These are phyloP conservation scores for Oryza australiensis DNA, from an alignment of 176 grass and related monocot genomes.

Conservation along the genomic window DNA sequence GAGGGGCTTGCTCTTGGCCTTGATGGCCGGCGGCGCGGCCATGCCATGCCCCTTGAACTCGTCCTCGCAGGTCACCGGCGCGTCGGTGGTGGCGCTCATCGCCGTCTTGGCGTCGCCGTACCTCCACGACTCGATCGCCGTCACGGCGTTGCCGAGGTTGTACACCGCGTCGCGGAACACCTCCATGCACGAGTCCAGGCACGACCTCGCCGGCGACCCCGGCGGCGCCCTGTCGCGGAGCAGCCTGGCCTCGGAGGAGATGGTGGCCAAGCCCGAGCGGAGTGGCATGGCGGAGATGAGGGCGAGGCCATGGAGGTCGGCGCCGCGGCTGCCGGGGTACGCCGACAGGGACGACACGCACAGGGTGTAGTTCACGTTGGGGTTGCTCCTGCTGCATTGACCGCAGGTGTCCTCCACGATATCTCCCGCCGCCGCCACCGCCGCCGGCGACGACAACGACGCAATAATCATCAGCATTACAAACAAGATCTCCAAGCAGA, in stretches of 20 bases:
- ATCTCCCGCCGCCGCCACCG: not conserved
- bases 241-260: not conserved
- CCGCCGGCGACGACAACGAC: not conserved
- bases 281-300: constrained; percentile 42
- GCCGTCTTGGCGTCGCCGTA: constrained; percentile 55
- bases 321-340: not conserved
- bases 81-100: constrained; percentile 48
- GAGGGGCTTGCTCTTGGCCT: constrained; percentile 20
- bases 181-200: constrained; percentile 36
- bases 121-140: constrained; percentile 31
- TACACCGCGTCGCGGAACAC: constrained; percentile 38
- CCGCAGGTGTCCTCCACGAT: constrained; percentile 36
- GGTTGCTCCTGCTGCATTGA: constrained; percentile 16
- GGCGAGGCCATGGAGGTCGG: constrained; percentile 33
- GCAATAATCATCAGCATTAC: not conserved
- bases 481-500: not conserved
- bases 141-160: constrained; percentile 10
- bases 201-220: not conserved
- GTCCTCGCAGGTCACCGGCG: constrained; percentile 51
- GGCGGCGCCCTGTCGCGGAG: constrained; percentile 20
- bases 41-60: constrained; percentile 50
- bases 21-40: constrained; percentile 38
- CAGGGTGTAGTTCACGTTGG: constrained; percentile 52
- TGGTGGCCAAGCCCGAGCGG: not conserved
- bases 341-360: constrained; percentile 49